phyloP scores from a whole-genome alignment of 805 yeast genomes.

The Schwanniomyces yamadae region DNA sequence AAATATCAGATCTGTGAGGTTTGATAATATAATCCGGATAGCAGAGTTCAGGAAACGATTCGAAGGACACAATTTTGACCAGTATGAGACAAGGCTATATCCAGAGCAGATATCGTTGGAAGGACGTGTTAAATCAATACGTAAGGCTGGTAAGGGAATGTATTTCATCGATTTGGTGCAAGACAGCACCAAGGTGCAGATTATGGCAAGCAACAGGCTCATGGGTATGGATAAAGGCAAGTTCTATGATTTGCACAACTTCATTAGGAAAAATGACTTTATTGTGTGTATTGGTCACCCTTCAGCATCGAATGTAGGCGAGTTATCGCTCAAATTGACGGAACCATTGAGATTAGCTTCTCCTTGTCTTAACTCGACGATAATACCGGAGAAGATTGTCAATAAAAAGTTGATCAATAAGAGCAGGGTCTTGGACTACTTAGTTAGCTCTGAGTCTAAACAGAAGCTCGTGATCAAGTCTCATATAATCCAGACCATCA shows the following conservation, averaged over 20 bases:
- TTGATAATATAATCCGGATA: slow-evolving; percentile 5
- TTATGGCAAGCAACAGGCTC: slow-evolving; percentile 56
- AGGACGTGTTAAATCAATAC: slow-evolving; percentile 58
- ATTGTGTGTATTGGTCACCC: slow-evolving; percentile 68
- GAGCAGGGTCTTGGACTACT: slow-evolving; percentile 72
- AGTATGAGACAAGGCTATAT: slow-evolving; percentile 8
- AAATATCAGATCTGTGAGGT: slow-evolving; percentile 8
- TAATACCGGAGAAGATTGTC: slow-evolving; percentile 56
- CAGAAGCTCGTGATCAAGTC: slow-evolving; percentile 52
- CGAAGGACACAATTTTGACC: slow-evolving; percentile 7
- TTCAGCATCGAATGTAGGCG: slow-evolving; percentile 74
- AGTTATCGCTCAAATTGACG: slow-evolving; percentile 64
- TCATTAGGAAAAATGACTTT: slow-evolving; percentile 70
- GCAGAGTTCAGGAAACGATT: slow-evolving; percentile 11
- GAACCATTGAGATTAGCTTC: slow-evolving; percentile 53
- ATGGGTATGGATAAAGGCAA: slow-evolving; percentile 41
- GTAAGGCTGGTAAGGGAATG: slow-evolving; percentile 69
- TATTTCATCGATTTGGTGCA: slow-evolving; percentile 67
- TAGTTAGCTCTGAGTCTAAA: slow-evolving; percentile 54
- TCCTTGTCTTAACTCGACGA: slow-evolving; percentile 52
- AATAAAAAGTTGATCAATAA: slow-evolving; percentile 58
- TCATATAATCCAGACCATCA: slow-evolving; percentile 50
- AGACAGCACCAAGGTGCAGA: slow-evolving; percentile 57
- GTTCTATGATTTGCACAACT: slow-evolving; percentile 39
- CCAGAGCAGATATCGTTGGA: slow-evolving; percentile 22